Evolutionary conservation across 108 stramenopile genomes (phyloP), one percentile per base, ranked within the genome.

Genomic region (Craspedostauros australis): DNA sequence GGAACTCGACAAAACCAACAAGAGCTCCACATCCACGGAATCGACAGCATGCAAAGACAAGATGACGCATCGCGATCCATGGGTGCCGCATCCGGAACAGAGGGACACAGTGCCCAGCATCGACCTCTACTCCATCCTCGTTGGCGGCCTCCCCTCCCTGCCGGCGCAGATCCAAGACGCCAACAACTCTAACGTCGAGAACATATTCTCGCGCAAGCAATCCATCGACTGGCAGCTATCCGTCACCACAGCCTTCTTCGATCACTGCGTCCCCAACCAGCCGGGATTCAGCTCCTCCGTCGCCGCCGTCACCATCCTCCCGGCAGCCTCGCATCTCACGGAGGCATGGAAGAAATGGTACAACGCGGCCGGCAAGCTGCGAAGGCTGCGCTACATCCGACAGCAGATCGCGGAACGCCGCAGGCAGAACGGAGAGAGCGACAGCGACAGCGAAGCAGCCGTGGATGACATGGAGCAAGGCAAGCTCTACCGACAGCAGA

Each of bases 321-420:
- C 91, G 2, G 74, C 72, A 5, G 79, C 86, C 4, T 41, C 60
- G 32, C 72, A 80, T 41, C 45, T 93, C 20, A 77, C 81, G 15
- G 67, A 63, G 34, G 84, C 86, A 8, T 93, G 91, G 91, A 68
- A 80, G 22, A 82, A 84, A 34, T 93, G 91, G 91, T 89, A 93
- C 51, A 60, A 64, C 14, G 80, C 77, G 1, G 89, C 84, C n/a
- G 78, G 66, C 1, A 77, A 78, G 39, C 42, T 86, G 34, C 47
- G 89, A 9, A 66, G 80, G 46, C 57, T 91, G 39, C 72, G 85
- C 33, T 91, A 80, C 43, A 72, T 91, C 41, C 75, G 89, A 4
- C 20, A 48, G 33, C 34, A 61, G 34, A 62, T 70, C 15, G 38
- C 28, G 27, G 4, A 46, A n/a, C 24, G 19, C 0, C 42, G 39